Conservation (phyloP, 345 rosid genomes). For the Syzygium aqueum region DNA sequence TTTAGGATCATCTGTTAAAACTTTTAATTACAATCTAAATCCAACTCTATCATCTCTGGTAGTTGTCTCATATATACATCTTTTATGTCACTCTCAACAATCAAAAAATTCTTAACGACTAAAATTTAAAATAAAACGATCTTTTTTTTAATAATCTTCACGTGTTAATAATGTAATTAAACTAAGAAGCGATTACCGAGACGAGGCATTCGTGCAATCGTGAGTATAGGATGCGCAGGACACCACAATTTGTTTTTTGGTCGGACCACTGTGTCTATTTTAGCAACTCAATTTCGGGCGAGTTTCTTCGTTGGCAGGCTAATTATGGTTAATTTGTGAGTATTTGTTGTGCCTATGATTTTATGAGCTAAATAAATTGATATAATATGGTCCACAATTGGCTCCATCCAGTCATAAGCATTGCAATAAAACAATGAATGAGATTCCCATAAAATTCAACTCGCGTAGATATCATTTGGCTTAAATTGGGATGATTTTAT, state of each 20-base stretch:
- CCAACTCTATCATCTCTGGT: not conserved
- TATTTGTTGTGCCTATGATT: not conserved
- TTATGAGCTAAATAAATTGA: not conserved
- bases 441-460: not conserved
- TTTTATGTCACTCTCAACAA: not conserved
- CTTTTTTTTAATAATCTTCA: not conserved
- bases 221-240: not conserved
- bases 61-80: not conserved
- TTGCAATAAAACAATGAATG: not conserved
- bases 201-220: not conserved
- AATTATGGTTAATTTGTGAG: not conserved
- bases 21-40: not conserved
- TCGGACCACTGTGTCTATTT: not conserved
- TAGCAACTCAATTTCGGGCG: not conserved
- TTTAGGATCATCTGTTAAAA: not conserved
- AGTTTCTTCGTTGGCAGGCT: not conserved
- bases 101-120: not conserved
- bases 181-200: not conserved
- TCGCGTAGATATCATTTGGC: not conserved
- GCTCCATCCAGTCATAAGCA: not conserved
- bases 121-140: not conserved
- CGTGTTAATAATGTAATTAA: fast-evolving
- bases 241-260: too few species aligned
- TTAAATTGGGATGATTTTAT: not conserved
- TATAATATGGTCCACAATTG: not conserved